Percentiles rank a stretch among this genome's conserved stretches.
Evolutionary conservation across 2,329 filamentous ascomycete species (phyloP).

Genomic region (Pseudogymnoascus pannorum): DNA sequence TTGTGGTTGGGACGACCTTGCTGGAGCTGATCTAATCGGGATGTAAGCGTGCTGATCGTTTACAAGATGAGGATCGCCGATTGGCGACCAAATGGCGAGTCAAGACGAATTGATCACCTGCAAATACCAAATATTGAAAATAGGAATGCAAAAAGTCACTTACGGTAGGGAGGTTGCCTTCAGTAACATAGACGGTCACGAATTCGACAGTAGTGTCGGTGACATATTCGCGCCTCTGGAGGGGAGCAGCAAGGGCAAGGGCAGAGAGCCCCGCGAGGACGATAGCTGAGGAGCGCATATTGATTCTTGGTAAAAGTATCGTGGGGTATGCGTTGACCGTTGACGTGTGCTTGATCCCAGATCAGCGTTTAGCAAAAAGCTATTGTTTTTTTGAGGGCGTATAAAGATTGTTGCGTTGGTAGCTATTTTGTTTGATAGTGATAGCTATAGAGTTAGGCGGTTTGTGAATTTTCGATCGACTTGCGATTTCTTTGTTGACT

Average conservation of each 20-base stretch:
- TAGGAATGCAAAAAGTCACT: background rate
- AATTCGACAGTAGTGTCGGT: conserved; percentile 28
- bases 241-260: conserved; percentile 29
- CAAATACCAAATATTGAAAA: background rate
- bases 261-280: conserved; percentile 30
- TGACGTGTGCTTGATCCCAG: background rate
- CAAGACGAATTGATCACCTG: background rate
- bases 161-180: conserved; percentile 17
- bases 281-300: conserved; percentile 36
- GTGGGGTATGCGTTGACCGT: background rate
- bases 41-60: conserved; percentile 8
- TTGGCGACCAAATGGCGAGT: background rate
- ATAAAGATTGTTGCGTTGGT: no score
- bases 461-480: background rate
- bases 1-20: conserved; percentile 7
- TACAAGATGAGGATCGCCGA: background rate
- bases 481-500: background rate
- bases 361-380: no score
- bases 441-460: background rate
- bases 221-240: conserved; percentile 24
- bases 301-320: conserved; percentile 18
- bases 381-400: no score
- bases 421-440: background rate
- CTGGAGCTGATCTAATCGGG: conserved; percentile 4
- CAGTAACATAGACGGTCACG: conserved; percentile 33